Conservation (phyloP, 2,329 filamentous ascomycete species). For the Grosmannia clavigera region DNA sequence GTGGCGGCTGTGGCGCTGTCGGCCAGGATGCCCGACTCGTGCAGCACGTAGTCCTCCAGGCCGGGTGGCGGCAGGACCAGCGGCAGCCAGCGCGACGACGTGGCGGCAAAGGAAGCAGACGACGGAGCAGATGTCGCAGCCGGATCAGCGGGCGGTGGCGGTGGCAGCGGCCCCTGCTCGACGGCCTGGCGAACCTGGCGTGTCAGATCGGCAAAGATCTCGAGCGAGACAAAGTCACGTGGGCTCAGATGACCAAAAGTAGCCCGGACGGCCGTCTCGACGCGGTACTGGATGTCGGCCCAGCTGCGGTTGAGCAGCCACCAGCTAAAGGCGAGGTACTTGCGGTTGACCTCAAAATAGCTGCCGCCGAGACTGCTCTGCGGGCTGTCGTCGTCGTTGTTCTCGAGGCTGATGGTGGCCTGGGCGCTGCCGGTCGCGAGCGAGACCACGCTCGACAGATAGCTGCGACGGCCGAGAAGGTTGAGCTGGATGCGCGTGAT, state of each 20-base stretch:
- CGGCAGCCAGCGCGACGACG: conserved; percentile 54
- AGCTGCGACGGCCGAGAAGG: conserved; percentile 86
- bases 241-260: conserved; percentile 85
- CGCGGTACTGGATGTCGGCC: conserved; percentile 66
- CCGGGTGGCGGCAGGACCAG: conserved; percentile 71
- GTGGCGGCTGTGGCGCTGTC: conserved; percentile 29
- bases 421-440: conserved; percentile 65
- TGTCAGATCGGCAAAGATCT: conserved; percentile 67
- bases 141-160: conserved; percentile 17
- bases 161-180: conserved; percentile 36
- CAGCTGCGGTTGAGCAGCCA: conserved; percentile 91
- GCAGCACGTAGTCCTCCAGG: conserved; percentile 72
- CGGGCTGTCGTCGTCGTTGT: conserved; percentile 78
- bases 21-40: conserved; percentile 67
- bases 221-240: conserved; percentile 73
- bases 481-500: conserved; percentile 94
- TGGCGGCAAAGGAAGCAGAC: not conserved
- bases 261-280: conserved; percentile 75
- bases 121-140: not conserved
- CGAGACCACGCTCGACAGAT: conserved; percentile 88
- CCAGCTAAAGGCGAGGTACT: conserved; percentile 95
- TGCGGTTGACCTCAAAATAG: conserved; percentile 91
- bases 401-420: conserved; percentile 77
- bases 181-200: conserved; percentile 74
- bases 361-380: conserved; percentile 69